Evolutionary conservation across 805 yeast species (phyloP).

Genomic region (Starmerella sp.): DNA sequence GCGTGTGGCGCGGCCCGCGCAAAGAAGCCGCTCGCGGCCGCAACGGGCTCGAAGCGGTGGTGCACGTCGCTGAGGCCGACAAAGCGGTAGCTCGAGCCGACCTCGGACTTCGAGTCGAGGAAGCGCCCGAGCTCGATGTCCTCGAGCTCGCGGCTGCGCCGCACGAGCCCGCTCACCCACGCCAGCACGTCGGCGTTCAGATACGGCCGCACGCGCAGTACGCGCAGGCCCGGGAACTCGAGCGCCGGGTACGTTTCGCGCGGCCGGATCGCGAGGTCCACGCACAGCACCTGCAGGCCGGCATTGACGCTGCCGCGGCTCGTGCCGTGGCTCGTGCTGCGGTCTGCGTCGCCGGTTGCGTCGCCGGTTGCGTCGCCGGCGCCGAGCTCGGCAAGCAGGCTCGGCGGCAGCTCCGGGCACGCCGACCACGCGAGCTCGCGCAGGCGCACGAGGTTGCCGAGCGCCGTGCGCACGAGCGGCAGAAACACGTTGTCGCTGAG

Average conservation of each 20-base stretch:
- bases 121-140: slow-evolving; percentile 21
- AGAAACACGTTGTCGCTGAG: slow-evolving; percentile 25
- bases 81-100: slow-evolving; percentile 26
- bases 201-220: slow-evolving; percentile 24
- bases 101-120: slow-evolving; percentile 19
- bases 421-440: slow-evolving; percentile 27
- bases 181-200: slow-evolving; percentile 16
- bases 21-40: slow-evolving; percentile 13
- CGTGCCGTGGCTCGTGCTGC: too few species aligned
- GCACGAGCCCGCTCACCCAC: slow-evolving; percentile 18
- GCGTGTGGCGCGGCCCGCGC: not conserved
- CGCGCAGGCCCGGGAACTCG: slow-evolving; percentile 16
- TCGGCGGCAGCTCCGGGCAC: slow-evolving; percentile 27
- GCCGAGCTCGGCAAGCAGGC: slow-evolving; percentile 20
- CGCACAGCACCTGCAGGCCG: slow-evolving; percentile 9
- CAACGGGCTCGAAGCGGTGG: slow-evolving; percentile 6
- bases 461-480: slow-evolving; percentile 15
- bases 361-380: not conserved
- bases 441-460: slow-evolving; percentile 21
- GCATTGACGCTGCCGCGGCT: too few species aligned
- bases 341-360: too few species aligned
- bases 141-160: slow-evolving; percentile 13
- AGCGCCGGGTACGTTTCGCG: slow-evolving; percentile 16
- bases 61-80: slow-evolving; percentile 20
- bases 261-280: slow-evolving; percentile 21